Evolutionary conservation across 1,139 yeast genomes (phyloP), one percentile per base, ranked within the genome.

Genomic region (Yamadazyma jaroonii): DNA sequence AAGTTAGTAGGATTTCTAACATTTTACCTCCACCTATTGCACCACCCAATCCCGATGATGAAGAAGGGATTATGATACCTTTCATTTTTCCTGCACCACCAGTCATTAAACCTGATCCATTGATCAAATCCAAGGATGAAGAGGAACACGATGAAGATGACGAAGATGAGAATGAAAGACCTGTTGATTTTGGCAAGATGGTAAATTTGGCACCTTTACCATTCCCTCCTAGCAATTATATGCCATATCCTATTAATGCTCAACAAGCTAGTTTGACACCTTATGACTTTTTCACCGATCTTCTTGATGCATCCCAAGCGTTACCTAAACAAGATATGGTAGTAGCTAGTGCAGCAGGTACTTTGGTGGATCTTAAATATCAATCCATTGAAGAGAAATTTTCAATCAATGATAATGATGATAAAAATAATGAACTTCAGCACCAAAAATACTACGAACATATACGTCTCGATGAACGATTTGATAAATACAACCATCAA

Each of bases 301-400:
- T 69, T 37, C 43, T 69, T 23, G 67, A 65, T 25, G 77, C 76
- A 5, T 61, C 61, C 44, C 56, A 59, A 22, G 42, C 57, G 22
- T 51, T 69, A 25, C 76, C 76, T 1, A 50, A 74, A 27, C 59
- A 61, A 8, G 75, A 71, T 43, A 71, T 71, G 77, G 74, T 70
- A 14, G 57, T 68, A 14, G 77, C 77, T 7, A 67, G 74, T 49
- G 77, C 76, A 6, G 76, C 77, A 0, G 76, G 75, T 2, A 62
- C 74, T 14, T 59, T 71, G 31, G 59, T 56, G 43, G 76, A 70
- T 36, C 53, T 70, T 43, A 54, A 52, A 37, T 31, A 47, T 6
- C 72, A 64, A 41, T 73, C 75, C 0, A 36, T 36, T 6, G 50
- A 57, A 15, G 74, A 67, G 46, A 65, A 67, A 6, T 62, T 68